Evolutionary conservation across 306 rosid species (phyloP), one percentile per base, ranked within the genome.

Genomic region (Mimosa bimucronata): DNA sequence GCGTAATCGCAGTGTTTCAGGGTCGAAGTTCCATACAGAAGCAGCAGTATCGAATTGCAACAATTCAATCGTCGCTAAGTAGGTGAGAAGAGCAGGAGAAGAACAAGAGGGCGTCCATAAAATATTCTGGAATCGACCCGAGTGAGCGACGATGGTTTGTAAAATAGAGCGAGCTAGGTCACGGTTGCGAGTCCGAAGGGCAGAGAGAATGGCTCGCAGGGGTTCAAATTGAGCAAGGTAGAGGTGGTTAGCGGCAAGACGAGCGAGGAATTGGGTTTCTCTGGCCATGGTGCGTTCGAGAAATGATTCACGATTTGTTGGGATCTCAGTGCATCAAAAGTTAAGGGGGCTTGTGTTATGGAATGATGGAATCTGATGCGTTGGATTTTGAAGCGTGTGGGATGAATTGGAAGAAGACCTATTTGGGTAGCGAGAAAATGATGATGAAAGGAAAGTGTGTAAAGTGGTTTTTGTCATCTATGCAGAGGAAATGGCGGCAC

Each of bases 161-260:
- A 91, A 89, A 23, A 95, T 86, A 57, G 87, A 83, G 58, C 92
- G 91, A 26, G 98, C 95, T 23, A 95, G 88, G 78, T 82, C 94
- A 13, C 96, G 94, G 80, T 84, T 82, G 2, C 92, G 92, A 18
- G 90, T 79, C 16, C 97, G 90, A 74, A 92, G 96, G 6, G 94
- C 95, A 50, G 89, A 80, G 62, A 94, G 81, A 66, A 89, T 84
- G 29, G 95, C 97, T 4, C 97, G 93, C 46, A 94, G 78, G 50
- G 98, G 97, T 85, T 92, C 97, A 81, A 91, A 94, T 83, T 92
- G 95, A 29, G 94, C 97, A 2, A 94, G 90, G 82, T 78, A 84
- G 58, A 94, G 97, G 73, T 94, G 95, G 83, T 94, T 94, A 1
- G 97, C 97, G 12, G 90, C 95, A 9, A 94, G 90, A 77, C 97